Percentiles rank a stretch among this genome's conserved stretches.
Evolutionary conservation across 2,329 filamentous ascomycete genomes (phyloP).

Genomic region (Cryphonectria carpinicola): DNA sequence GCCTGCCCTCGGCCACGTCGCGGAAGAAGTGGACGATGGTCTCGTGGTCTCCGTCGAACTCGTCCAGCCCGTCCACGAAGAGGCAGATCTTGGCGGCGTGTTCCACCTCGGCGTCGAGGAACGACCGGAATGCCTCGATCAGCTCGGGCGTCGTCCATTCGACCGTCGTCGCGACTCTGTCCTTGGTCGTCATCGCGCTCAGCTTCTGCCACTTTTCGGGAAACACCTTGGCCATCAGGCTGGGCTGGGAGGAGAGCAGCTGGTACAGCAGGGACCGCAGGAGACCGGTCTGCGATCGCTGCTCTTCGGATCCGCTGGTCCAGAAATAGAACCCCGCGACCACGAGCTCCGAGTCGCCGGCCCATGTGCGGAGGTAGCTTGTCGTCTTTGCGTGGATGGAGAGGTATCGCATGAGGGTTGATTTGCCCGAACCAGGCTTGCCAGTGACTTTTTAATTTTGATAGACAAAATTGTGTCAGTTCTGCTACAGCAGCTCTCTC

Average conservation of each 20-base stretch:
- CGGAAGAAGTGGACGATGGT: constrained; percentile 32
- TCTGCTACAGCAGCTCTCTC: too few relatives aligned
- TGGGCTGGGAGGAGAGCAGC: constrained; percentile 35
- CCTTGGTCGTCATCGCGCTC: constrained; percentile 35
- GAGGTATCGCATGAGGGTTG: constrained; percentile 48
- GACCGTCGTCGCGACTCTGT: constrained; percentile 36
- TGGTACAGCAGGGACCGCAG: constrained; percentile 44
- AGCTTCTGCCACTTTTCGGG: constrained; percentile 38
- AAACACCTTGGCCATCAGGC: constrained; percentile 35
- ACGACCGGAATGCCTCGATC: constrained; percentile 32
- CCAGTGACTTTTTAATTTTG: constrained; percentile 42
- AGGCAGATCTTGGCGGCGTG: constrained; percentile 32
- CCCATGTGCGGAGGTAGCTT: constrained; percentile 35
- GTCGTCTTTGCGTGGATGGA: constrained; percentile 32
- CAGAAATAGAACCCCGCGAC: constrained; percentile 51
- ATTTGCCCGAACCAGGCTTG: constrained; percentile 52
- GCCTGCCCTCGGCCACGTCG: constrained; percentile 25
- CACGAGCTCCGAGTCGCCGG: constrained; percentile 33
- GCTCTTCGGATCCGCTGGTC: constrained; percentile 45
- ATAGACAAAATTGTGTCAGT: not conserved
- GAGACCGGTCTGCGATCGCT: constrained; percentile 43
- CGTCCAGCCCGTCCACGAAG: constrained; percentile 36
- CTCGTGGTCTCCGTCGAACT: constrained; percentile 35
- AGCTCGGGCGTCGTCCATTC: constrained; percentile 41
- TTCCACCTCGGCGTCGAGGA: constrained; percentile 32